These are phyloP conservation scores for Candolleomyces eurysporus DNA, from an alignment of 768 basidiomycete species.

Conservation along the genomic window DNA sequence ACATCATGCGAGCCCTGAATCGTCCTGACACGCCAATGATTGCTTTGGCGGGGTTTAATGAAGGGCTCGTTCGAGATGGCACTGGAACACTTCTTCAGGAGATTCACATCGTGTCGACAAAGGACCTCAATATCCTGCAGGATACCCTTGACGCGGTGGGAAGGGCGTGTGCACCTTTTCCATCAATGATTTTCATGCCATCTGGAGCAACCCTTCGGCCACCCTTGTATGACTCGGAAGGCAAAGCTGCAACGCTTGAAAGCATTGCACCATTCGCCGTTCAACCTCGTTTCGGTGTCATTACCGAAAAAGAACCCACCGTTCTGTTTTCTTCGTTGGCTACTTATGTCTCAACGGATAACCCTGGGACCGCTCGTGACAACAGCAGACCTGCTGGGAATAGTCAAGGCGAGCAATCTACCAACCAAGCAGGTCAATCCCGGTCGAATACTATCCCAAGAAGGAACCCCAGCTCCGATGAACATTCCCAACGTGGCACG, in stretches of 20 bases:
- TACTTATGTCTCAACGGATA: too few species aligned
- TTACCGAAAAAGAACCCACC: background rate
- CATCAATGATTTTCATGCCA: too few species aligned
- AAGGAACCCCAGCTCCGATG: too few species aligned
- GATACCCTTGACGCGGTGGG: background rate
- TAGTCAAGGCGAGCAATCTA: too few species aligned
- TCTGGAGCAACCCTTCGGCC: background rate
- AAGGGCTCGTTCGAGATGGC: background rate
- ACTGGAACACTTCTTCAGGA: background rate
- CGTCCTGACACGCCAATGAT: background rate
- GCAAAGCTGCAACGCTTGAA: background rate
- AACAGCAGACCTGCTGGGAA: too few species aligned
- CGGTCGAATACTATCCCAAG: too few species aligned
- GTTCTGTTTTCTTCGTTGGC: too few species aligned
- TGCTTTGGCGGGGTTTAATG: background rate
- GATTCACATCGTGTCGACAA: background rate
- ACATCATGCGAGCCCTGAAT: background rate
- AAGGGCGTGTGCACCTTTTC: background rate
- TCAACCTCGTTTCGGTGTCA: background rate
- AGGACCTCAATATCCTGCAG: background rate
- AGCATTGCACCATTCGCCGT: background rate
- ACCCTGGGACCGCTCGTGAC: too few species aligned
- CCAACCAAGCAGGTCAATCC: too few species aligned
- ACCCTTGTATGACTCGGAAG: background rate
- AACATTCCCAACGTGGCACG: too few species aligned